Evolutionary conservation across 2,329 filamentous ascomycete genomes (phyloP), one percentile per base, ranked within the genome.

Genomic region (Phaeoacremonium minimum): DNA sequence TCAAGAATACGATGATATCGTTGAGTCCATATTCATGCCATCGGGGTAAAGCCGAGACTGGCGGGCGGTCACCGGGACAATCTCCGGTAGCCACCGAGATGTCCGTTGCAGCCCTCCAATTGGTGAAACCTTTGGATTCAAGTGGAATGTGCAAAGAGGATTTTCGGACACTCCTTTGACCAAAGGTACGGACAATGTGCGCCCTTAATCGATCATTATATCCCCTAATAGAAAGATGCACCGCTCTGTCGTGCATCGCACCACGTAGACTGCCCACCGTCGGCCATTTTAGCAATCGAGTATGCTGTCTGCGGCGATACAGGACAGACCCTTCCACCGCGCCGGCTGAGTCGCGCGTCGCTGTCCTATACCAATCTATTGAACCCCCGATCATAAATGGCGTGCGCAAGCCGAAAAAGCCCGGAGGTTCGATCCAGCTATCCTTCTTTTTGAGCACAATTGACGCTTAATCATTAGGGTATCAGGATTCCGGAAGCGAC

Each of bases 401-500:
- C 2, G 59, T 66, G 4, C 54, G 52, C 13, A 75, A 73, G 41
- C 69, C 69, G 2, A 64, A 56, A 46, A 74, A 75, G 39, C 68
- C 68, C 12, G 67, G 67, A 32, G 63, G 65, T 32, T 17, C n/a
- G n/a, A n/a, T n/a, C n/a, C n/a, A n/a, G n/a, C n/a, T n/a, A n/a
- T n/a, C n/a, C n/a, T n/a, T n/a, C n/a, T n/a, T n/a, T n/a, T n/a
- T n/a, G n/a, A n/a, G n/a, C n/a, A n/a, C n/a, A n/a, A n/a, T n/a
- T n/a, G n/a, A n/a, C n/a, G n/a, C n/a, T n/a, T n/a, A n/a, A n/a
- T n/a, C n/a, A n/a, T 18, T 36, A 70, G 67, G 68, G 7, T 72
- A 71, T 39, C 61, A 61, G 33, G 68, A 72, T 44, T 71, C 67
- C 1, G 63, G 68, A 4, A 60, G 67, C 15, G 69, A 73, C 40